Conservation (phyloP, 495 filamentous ascomycete genomes). For the Penicillium coprophilum region DNA sequence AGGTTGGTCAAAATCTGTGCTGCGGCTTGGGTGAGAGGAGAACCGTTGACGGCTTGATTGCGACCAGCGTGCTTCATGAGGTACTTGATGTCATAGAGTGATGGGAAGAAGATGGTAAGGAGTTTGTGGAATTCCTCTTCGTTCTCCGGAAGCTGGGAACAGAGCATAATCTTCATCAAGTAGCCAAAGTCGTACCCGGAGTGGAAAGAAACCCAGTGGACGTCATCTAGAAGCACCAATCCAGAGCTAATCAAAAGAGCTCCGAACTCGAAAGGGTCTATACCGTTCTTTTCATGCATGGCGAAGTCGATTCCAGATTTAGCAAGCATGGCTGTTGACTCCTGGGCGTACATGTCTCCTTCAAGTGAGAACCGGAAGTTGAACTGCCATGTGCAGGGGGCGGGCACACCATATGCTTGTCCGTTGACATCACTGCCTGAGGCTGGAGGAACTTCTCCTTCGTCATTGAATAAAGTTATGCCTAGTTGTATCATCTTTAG, state of each 20-base stretch:
- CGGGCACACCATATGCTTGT: constrained; percentile 52
- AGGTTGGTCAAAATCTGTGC: constrained; percentile 72
- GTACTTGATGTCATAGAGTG: constrained; percentile 93
- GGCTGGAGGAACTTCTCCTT: constrained; percentile 79
- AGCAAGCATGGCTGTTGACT: constrained; percentile 83
- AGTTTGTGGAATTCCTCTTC: constrained; percentile 82
- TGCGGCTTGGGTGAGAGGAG: constrained; percentile 59
- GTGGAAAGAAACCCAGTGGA: constrained; percentile 96
- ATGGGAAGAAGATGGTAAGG: constrained; percentile 88
- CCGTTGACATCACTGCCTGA: constrained; percentile 59
- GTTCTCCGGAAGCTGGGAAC: constrained; percentile 75
- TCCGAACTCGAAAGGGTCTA: constrained; percentile 85
- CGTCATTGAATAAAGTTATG: constrained; percentile 83
- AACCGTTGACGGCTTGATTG: constrained; percentile 57
- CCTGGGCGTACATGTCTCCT: constrained; percentile 93
- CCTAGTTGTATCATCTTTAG: constrained; percentile 96
- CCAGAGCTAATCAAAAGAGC: constrained; percentile 87
- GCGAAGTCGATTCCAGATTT: constrained; percentile 86
- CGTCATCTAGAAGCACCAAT: constrained; percentile 80
- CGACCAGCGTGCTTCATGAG: constrained; percentile 84
- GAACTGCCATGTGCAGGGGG: constrained; percentile 96
- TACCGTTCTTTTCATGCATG: constrained; percentile 80
- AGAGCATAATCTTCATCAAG: constrained; percentile 85
- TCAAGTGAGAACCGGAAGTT: constrained; percentile 96
- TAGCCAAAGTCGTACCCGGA: constrained; percentile 99